phyloP scores from a whole-genome alignment of 2,329 filamentous ascomycete species.

The Dendryphion nanum region DNA sequence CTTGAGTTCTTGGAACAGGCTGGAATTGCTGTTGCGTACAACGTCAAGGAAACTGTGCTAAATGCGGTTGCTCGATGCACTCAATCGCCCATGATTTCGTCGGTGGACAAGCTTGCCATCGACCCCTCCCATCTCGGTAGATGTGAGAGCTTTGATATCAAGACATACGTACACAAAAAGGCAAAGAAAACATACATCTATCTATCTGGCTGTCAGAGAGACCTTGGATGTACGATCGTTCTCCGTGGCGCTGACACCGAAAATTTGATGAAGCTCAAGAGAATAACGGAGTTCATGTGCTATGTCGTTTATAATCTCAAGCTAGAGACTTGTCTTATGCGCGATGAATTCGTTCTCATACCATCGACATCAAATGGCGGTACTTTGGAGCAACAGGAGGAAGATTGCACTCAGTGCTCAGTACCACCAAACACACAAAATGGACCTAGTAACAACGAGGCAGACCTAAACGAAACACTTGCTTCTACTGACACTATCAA shows the following conservation, averaged over 20 bases:
- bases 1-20: conserved; percentile 84
- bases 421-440: neutral
- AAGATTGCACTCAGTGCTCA: conserved; percentile 5
- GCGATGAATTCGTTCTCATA: conserved; percentile 86
- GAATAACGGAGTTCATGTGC: conserved; percentile 96
- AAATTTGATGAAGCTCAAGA: conserved; percentile 76
- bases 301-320: conserved; percentile 98
- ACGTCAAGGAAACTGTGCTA: conserved; percentile 93
- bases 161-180: conserved; percentile 85
- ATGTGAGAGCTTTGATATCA: conserved; percentile 88
- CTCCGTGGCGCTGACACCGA: conserved; percentile 75
- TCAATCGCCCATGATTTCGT: conserved; percentile 88
- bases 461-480: neutral
- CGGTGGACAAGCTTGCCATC: conserved; percentile 86
- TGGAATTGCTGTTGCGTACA: conserved; percentile 90
- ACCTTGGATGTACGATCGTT: conserved; percentile 92
- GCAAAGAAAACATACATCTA: conserved; percentile 95
- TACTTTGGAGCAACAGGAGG: conserved; percentile 19
- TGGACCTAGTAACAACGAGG: neutral
- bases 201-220: conserved; percentile 82
- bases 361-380: conserved; percentile 59
- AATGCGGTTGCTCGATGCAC: conserved; percentile 92
- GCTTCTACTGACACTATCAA: neutral
- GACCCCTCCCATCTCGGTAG: conserved; percentile 72
- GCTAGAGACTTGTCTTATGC: conserved; percentile 89